Evolutionary conservation across 106 monocot species (phyloP).

Genomic region (Allium sativum): DNA sequence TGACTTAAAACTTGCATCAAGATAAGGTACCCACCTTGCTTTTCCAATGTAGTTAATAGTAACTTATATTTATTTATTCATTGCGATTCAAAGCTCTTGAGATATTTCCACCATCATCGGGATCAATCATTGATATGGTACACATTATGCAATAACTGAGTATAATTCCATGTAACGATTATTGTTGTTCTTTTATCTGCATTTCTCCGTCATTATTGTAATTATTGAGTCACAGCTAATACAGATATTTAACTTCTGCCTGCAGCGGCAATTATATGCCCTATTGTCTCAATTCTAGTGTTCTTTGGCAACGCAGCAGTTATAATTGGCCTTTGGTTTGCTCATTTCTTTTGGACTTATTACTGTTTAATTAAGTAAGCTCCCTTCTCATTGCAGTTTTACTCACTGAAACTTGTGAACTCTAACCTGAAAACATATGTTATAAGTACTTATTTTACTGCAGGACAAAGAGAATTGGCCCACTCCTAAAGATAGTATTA

Average conservation of each 20-base stretch:
- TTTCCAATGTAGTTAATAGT: too few species aligned
- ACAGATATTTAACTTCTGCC: not conserved
- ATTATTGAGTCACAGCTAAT: not conserved
- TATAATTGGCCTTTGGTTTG: conserved; percentile 84
- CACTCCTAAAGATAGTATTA: conserved; percentile 40
- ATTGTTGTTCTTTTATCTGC: not conserved
- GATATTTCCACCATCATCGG: too few species aligned
- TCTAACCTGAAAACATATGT: too few species aligned
- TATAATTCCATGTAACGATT: not conserved
- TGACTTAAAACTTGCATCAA: too few species aligned
- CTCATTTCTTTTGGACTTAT: conserved; percentile 80
- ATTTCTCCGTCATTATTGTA: not conserved
- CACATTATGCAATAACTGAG: not conserved
- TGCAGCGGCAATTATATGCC: conserved; percentile 62
- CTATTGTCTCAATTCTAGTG: conserved; percentile 32
- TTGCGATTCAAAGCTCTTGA: too few species aligned
- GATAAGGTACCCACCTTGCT: too few species aligned
- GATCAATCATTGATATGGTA: too few species aligned
- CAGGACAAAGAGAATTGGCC: conserved; percentile 71
- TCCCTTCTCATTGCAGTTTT: not conserved
- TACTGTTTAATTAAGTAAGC: conserved; percentile 56
- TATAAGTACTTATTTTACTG: not conserved
- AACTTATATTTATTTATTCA: too few species aligned
- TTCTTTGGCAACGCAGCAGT: conserved; percentile 60
- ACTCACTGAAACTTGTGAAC: too few species aligned